phyloP scores from a whole-genome alignment of 768 basidiomycete species.

The Mycena maculata region DNA sequence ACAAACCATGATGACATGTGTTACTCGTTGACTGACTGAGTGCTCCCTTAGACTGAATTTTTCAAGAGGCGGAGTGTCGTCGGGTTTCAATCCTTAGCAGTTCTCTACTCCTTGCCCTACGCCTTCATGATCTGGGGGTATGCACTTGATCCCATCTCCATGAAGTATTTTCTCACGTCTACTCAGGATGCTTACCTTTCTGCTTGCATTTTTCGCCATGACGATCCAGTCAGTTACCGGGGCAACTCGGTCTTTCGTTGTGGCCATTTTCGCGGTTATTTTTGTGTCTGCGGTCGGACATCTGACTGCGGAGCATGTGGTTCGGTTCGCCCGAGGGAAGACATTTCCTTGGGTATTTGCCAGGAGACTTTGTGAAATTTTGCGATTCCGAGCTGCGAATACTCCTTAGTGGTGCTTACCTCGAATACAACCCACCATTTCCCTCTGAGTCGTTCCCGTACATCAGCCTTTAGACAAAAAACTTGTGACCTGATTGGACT shows the following conservation, averaged over 20 bases:
- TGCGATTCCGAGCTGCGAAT: no score
- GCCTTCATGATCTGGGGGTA: conserved; percentile 13
- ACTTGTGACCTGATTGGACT: no score
- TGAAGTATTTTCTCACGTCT: not conserved
- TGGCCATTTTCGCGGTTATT: not conserved
- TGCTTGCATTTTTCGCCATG: not conserved
- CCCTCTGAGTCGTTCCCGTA: no score
- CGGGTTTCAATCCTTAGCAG: not conserved
- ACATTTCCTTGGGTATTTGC: no score
- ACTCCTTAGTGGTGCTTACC: no score
- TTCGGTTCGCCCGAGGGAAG: no score
- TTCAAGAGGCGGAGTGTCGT: not conserved
- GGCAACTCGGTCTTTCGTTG: not conserved
- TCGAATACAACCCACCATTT: no score
- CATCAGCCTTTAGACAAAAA: no score
- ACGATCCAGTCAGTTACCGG: not conserved
- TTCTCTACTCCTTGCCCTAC: not conserved
- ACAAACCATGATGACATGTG: not conserved
- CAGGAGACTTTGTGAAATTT: no score
- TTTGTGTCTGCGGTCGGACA: no score
- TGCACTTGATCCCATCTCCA: not conserved
- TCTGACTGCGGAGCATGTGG: no score
- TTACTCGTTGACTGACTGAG: not conserved
- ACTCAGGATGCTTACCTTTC: not conserved
- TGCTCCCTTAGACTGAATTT: not conserved